These are phyloP conservation scores for Letharia columbiana DNA, from an alignment of 495 filamentous ascomycete species.

Conservation along the genomic window DNA sequence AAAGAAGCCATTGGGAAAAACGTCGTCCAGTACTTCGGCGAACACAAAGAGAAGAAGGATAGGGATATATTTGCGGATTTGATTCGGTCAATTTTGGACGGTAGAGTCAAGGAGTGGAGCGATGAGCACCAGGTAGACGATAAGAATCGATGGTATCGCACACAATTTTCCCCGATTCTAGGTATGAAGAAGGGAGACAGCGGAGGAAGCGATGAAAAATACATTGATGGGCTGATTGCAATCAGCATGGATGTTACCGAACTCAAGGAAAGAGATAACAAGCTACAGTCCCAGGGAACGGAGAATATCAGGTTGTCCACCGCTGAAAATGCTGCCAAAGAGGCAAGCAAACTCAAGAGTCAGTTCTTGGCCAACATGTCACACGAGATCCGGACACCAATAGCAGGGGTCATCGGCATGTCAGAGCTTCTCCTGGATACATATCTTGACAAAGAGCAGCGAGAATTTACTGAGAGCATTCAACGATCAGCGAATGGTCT, in stretches of 20 bases:
- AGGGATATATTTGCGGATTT: slow-evolving; percentile 40
- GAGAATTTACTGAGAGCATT: slow-evolving; percentile 68
- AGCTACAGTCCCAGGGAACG: slow-evolving; percentile 47
- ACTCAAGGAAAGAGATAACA: slow-evolving; percentile 47
- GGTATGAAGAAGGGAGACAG: slow-evolving; percentile 38
- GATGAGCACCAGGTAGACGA: slow-evolving; percentile 42
- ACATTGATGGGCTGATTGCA: slow-evolving; percentile 58
- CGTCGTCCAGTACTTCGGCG: slow-evolving; percentile 50
- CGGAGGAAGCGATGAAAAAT: slow-evolving; percentile 34
- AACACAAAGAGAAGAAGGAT: slow-evolving; percentile 31
- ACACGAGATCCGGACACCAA: slow-evolving; percentile 80
- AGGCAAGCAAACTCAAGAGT: slow-evolving; percentile 59
- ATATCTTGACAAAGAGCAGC: slow-evolving; percentile 56
- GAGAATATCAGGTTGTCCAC: slow-evolving; percentile 56
- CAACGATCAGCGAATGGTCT: slow-evolving; percentile 72
- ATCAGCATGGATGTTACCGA: slow-evolving; percentile 63
- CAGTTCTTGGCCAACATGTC: slow-evolving; percentile 76
- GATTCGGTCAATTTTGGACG: slow-evolving; percentile 50
- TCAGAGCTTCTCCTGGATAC: slow-evolving; percentile 61
- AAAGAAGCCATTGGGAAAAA: slow-evolving; percentile 44
- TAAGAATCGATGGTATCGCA: slow-evolving; percentile 52
- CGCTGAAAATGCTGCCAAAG: slow-evolving; percentile 59
- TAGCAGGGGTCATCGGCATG: slow-evolving; percentile 70
- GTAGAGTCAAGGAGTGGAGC: slow-evolving; percentile 40
- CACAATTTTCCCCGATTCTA: slow-evolving; percentile 52